These are phyloP conservation scores for Yarrowia yakushimensis DNA, from an alignment of 805 yeast genomes.

Conservation along the genomic window DNA sequence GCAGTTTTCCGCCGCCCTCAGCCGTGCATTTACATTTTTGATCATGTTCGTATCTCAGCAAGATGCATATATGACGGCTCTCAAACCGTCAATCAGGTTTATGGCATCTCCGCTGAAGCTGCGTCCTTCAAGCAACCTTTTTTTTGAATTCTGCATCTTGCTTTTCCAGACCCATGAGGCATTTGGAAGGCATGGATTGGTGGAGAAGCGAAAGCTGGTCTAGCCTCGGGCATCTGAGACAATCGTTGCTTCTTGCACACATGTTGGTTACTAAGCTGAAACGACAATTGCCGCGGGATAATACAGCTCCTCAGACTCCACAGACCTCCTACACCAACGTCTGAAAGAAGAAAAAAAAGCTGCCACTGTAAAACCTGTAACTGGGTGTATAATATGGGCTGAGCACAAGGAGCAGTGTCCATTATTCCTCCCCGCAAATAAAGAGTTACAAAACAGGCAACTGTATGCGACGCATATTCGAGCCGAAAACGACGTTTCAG, in stretches of 20 bases:
- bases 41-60: background rate
- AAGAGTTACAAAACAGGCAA: background rate
- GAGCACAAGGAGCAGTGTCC: constrained; percentile 3
- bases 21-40: background rate
- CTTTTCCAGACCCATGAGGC: background rate
- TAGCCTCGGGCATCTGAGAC: background rate
- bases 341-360: background rate
- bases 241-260: background rate
- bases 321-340: too few species aligned
- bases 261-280: background rate
- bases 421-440: background rate
- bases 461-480: background rate
- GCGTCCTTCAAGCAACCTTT: background rate
- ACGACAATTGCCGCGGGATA: too few species aligned
- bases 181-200: background rate
- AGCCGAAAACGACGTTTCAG: background rate
- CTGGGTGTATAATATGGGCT: constrained; percentile 15
- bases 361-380: constrained; percentile 4
- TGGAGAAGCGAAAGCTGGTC: background rate
- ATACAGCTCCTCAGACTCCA: too few species aligned
- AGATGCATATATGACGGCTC: background rate
- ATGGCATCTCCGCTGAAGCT: background rate
- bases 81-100: too few species aligned
- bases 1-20: background rate
- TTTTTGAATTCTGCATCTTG: background rate